phyloP scores from a whole-genome alignment of 1,284 basidiomycete genomes.

The Melampsora americana region DNA sequence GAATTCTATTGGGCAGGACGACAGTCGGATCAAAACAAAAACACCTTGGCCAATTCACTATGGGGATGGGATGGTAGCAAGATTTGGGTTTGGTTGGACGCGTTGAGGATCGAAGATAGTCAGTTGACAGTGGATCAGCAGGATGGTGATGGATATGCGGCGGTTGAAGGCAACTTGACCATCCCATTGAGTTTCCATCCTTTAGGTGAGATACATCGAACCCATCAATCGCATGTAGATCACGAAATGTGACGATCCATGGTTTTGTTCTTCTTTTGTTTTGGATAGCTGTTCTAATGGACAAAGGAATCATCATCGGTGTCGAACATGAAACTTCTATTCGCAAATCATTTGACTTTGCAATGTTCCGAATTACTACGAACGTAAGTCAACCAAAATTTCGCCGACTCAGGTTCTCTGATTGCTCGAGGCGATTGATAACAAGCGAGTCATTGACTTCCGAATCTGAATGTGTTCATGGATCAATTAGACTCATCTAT shows the following conservation, averaged over 20 bases:
- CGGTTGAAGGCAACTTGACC: conserved; percentile 84
- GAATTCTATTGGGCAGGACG: conserved; percentile 97
- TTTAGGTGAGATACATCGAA: conserved; percentile 65
- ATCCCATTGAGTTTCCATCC: conserved; percentile 93
- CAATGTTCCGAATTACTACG: conserved; percentile 85
- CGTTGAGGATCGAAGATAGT: conserved; percentile 73
- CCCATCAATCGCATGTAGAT: neutral
- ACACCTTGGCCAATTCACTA: conserved; percentile 87
- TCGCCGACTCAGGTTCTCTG: too few relatives aligned
- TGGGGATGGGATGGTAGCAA: conserved; percentile 93
- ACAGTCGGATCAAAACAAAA: conserved; percentile 69
- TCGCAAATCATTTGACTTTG: conserved; percentile 76
- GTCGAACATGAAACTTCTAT: conserved; percentile 81
- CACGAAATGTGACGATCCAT: neutral
- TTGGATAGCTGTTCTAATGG: conserved; percentile 81
- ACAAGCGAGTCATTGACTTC: conserved; percentile 3
- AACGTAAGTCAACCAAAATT: conserved; percentile 62
- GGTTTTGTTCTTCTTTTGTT: neutral
- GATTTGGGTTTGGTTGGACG: conserved; percentile 92
- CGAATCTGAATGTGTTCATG: neutral
- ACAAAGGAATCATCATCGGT: conserved; percentile 96
- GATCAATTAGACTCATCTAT: conserved; percentile 73
- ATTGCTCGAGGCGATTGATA: neutral
- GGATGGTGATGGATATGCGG: conserved; percentile 54
- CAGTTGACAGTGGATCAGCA: conserved; percentile 45